Evolutionary conservation across 495 filamentous ascomycete species (phyloP).

Genomic region (Cenococcum geophilum): DNA sequence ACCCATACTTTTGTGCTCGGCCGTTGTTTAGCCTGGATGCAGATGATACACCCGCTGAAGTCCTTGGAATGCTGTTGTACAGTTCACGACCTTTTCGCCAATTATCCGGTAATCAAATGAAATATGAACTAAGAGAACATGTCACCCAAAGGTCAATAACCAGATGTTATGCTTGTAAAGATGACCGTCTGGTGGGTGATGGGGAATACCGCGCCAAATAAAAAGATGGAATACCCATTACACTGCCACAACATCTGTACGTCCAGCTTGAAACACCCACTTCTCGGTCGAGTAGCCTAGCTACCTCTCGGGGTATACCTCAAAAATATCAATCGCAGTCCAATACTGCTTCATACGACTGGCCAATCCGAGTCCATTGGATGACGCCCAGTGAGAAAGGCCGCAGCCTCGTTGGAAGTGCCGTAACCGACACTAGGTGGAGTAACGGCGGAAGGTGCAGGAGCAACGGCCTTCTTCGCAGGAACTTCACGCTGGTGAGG

Average conservation of each 20-base stretch:
- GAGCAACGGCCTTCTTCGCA: conserved; percentile 5
- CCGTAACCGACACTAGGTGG: conserved; percentile 11
- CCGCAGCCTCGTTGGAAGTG: background rate
- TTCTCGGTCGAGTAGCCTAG: background rate
- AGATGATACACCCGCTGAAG: conserved; percentile 6
- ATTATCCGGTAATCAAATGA: background rate
- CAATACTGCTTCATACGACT: conserved; percentile 30
- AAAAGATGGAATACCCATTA: background rate
- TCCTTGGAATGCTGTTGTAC: conserved; percentile 14
- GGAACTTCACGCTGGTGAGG: conserved; percentile 1
- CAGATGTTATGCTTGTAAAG: background rate
- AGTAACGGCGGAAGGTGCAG: background rate
- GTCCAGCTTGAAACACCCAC: background rate
- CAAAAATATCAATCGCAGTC: background rate
- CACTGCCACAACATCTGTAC: background rate
- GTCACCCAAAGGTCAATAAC: background rate
- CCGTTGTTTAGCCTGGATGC: conserved; percentile 16
- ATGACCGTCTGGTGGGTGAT: background rate
- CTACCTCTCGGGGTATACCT: background rate
- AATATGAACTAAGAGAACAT: background rate
- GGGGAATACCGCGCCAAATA: background rate
- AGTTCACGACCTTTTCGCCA: conserved; percentile 1
- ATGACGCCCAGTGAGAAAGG: conserved; percentile 12
- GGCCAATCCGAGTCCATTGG: conserved; percentile 58
- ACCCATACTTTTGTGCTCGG: conserved; percentile 18